These are phyloP conservation scores for Knufia fluminis DNA, from an alignment of 2,329 filamentous ascomycete species.

Conservation along the genomic window DNA sequence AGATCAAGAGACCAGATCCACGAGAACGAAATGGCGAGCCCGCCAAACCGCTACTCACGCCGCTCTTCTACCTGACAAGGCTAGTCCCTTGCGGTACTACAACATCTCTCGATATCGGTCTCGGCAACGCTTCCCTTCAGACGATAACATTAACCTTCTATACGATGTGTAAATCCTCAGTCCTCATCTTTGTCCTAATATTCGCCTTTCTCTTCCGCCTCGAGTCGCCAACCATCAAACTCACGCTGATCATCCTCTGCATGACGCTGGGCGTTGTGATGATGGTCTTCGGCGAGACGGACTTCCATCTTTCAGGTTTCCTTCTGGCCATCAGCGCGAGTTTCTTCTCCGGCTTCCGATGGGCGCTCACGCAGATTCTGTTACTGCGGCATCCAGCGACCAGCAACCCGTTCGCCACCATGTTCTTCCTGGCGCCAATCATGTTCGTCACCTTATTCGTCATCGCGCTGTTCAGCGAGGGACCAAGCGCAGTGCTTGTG, in stretches of 20 bases:
- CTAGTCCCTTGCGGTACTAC: conserved; percentile 87
- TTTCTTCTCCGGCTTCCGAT: conserved; percentile 93
- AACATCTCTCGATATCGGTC: conserved; percentile 87
- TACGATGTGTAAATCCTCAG: conserved; percentile 99
- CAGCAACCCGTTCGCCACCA: conserved; percentile 90
- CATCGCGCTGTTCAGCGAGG: conserved; percentile 81
- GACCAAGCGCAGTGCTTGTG: conserved; percentile 56
- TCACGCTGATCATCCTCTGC: conserved; percentile 76
- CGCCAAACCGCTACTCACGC: conserved; percentile 62
- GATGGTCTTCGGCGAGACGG: conserved; percentile 94
- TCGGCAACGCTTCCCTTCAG: conserved; percentile 91
- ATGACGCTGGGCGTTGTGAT: conserved; percentile 93
- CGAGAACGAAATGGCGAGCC: conserved; percentile 30
- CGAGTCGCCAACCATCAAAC: conserved; percentile 74
- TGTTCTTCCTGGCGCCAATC: conserved; percentile 93
- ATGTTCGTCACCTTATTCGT: conserved; percentile 80
- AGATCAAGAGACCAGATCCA: conserved; percentile 25
- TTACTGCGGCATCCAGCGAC: conserved; percentile 89
- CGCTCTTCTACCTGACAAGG: conserved; percentile 81
- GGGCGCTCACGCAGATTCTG: conserved; percentile 96
- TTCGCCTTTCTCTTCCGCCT: conserved; percentile 93
- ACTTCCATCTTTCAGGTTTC: conserved; percentile 81
- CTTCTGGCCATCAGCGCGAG: conserved; percentile 84
- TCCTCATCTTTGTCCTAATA: conserved; percentile 84
- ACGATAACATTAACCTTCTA: conserved; percentile 97